Conservation (phyloP, 768 basidiomycete genomes). For the Cytidiella melzeri region DNA sequence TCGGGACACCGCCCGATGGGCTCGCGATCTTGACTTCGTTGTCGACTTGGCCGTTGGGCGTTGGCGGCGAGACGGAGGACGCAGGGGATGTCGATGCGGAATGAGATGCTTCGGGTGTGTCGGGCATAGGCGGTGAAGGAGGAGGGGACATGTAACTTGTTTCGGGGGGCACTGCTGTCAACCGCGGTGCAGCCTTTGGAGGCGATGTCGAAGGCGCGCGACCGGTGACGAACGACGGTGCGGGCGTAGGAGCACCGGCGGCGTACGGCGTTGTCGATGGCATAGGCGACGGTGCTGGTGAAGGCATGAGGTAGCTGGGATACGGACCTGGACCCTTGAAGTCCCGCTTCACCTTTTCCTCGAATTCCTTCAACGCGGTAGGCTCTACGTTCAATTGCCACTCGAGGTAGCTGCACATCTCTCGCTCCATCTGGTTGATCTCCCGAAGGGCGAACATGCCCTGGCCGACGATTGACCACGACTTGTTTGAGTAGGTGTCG, state of each 20-base stretch:
- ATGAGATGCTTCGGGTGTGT: conserved; percentile 26
- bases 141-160: conserved; percentile 12
- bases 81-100: conserved; percentile 27
- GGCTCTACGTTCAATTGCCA: conserved; percentile 84
- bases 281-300: conserved; percentile 29
- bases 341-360: conserved; percentile 52
- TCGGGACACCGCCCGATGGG: conserved; percentile 6
- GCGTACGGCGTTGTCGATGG: conserved; percentile 24
- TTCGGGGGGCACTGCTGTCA: conserved; percentile 10
- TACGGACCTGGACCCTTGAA: conserved; percentile 53
- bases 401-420: conserved; percentile 90
- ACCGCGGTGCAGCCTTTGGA: conserved; percentile 14
- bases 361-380: conserved; percentile 52
- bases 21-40: conserved; percentile 17
- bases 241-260: conserved; percentile 1
- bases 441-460: conserved; percentile 68
- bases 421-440: conserved; percentile 95
- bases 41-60: conserved; percentile 23
- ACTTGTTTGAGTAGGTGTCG: conserved; percentile 66
- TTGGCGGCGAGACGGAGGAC: conserved; percentile 24
- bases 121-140: conserved; percentile 18
- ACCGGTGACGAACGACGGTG: conserved; percentile 18
- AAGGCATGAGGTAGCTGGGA: conserved; percentile 55
- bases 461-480: conserved; percentile 59
- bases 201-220: conserved; percentile 15